Evolutionary conservation across 2,329 filamentous ascomycete genomes (phyloP), one percentile per base, ranked within the genome.

Genomic region (Thelonectria discophora): DNA sequence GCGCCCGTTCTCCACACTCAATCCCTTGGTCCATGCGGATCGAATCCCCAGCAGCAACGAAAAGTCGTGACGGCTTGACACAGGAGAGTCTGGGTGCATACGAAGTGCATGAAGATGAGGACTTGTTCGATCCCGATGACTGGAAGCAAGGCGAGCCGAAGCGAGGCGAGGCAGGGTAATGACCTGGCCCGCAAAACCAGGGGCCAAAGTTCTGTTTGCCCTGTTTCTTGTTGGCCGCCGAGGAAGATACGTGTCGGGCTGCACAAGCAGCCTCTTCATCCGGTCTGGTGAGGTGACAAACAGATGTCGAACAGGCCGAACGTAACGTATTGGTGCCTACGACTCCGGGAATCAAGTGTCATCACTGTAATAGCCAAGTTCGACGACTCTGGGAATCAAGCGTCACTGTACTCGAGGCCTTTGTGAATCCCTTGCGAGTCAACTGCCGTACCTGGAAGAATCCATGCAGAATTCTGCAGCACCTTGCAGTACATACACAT

Each of bases 1-100:
- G 27, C 39, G 27, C 20, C 48, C 43, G 46, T 48, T 13, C 59
- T 46, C 60, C 55, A 59, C 55, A 24, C 13, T 45, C 62, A 70
- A 67, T 63, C 60, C 39, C 48, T 54, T 66, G 66, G 62, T 55
- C 63, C 52, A 70, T 70, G 68, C 68, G 60, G 52, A 50, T 62
- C 65, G 46, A 49, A 45, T 60, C 50, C 49, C 18, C 47, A 43
- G 30, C 39, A 10, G 51, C 21, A 46, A 46, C 15, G 43, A 50
- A 37, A 43, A 24, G 45, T 20, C 27, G 15, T 20, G 17, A 56
- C 27, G 27, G 34, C 24, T 15, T 17, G 30, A 46, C 42, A 37
- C 27, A 50, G 32, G 45, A 56, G 34, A 30, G 32, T 13, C n/a
- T 32, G 34, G 34, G 43, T 39, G 42, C 27, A 30, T 30, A 30